Percentiles rank a stretch among this genome's conserved stretches.
phyloP scores from a whole-genome alignment of 306 rosid species.

The Biancaea sappan region DNA sequence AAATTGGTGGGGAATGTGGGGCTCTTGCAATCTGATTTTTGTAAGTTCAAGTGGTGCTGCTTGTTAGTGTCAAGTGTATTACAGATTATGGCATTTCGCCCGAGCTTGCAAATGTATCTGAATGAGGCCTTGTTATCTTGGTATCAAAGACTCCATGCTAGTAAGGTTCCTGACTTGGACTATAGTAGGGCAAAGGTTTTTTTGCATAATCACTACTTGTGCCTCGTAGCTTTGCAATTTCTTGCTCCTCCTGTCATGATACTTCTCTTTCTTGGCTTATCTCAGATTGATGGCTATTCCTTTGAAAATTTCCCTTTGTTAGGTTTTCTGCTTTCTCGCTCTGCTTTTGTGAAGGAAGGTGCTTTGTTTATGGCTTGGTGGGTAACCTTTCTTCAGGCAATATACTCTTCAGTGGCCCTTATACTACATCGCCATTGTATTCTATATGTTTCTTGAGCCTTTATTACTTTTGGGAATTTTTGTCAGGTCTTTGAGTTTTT shows the following conservation, averaged over 20 bases:
- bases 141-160: constrained; percentile 87
- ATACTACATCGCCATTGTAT: constrained; percentile 52
- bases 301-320: constrained; percentile 36
- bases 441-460: constrained; percentile 69
- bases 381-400: constrained; percentile 65
- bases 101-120: constrained; percentile 84
- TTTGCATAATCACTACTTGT: constrained; percentile 85
- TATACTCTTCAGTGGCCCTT: constrained; percentile 61
- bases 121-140: constrained; percentile 87
- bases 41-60: constrained; percentile 61
- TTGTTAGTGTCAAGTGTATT: constrained; percentile 60
- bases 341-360: constrained; percentile 53
- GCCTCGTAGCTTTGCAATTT: constrained; percentile 77
- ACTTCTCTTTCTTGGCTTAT: constrained; percentile 53
- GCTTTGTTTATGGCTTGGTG: constrained; percentile 91
- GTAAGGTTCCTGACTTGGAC: constrained; percentile 74
- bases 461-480: constrained; percentile 27
- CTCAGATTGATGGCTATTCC: constrained; percentile 45
- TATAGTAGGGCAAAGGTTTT: constrained; percentile 78
- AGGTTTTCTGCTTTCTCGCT: constrained; percentile 51
- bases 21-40: constrained; percentile 52
- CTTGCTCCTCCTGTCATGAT: constrained; percentile 66
- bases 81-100: constrained; percentile 67
- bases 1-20: constrained; percentile 67
- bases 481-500: constrained; percentile 26